A percentile compares a stretch with the other conserved stretches of the same genome.
These are phyloP conservation scores for Pseudoscleropodium purum DNA, from an alignment of 225 moss, liverwort and hornwort species.

Conservation along the genomic window DNA sequence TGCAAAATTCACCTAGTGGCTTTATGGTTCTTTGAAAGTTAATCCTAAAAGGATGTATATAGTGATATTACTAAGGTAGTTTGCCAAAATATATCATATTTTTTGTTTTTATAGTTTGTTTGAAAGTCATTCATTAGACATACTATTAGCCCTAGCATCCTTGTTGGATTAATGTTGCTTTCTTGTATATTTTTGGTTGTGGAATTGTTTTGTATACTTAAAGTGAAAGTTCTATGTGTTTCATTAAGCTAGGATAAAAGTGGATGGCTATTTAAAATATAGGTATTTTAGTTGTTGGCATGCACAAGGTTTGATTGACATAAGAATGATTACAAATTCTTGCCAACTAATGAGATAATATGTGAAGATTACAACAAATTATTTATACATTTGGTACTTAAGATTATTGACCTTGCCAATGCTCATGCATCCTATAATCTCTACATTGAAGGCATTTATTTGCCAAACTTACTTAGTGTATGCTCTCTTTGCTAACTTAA, in stretches of 20 bases:
- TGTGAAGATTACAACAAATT: not conserved
- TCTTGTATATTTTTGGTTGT: not conserved
- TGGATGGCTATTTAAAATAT: not conserved
- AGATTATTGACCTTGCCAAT: not conserved
- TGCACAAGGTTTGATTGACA: accelerated
- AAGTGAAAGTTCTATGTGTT: not conserved
- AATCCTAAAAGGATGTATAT: accelerated
- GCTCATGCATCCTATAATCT: not conserved
- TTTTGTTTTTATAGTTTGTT: not conserved
- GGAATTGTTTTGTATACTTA: not conserved
- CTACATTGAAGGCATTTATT: not conserved
- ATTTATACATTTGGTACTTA: not conserved
- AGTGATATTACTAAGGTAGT: not conserved
- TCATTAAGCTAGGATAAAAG: not conserved
- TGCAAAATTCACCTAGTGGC: too few species aligned
- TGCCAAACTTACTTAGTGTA: not conserved
- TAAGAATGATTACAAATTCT: not conserved
- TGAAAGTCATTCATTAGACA: not conserved
- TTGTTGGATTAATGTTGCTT: accelerated
- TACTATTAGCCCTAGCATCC: not conserved
- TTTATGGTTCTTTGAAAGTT: too few species aligned
- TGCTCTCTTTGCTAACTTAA: not conserved
- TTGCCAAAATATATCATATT: not conserved
- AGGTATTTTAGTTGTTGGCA: not conserved
- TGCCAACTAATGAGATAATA: too few species aligned